Evolutionary conservation across 805 yeast genomes (phyloP).

Genomic region (Yarrowia deformans): DNA sequence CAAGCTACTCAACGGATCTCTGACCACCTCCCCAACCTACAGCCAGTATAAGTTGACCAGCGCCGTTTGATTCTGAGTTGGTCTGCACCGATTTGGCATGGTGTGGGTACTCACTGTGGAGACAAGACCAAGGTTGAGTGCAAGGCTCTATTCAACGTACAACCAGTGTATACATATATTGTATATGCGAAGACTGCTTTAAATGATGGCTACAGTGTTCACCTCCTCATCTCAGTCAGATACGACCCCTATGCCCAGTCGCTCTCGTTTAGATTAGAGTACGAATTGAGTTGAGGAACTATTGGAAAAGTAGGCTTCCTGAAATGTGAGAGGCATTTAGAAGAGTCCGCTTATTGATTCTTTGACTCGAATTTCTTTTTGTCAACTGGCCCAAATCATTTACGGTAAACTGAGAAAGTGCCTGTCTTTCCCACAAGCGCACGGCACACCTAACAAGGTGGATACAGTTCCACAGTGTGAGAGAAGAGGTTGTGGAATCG

Average conservation of each 20-base stretch:
- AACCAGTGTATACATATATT: too few species aligned
- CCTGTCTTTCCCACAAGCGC: not conserved
- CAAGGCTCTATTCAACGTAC: too few species aligned
- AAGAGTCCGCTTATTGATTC: not conserved
- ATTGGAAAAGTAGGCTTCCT: not conserved
- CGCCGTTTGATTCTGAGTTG: conserved; percentile 20
- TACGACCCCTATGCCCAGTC: too few species aligned
- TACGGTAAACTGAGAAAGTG: not conserved
- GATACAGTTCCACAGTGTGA: not conserved
- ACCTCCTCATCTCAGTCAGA: too few species aligned
- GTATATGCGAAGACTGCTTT: too few species aligned
- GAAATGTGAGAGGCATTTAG: not conserved
- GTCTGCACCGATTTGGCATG: not conserved
- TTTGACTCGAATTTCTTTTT: not conserved
- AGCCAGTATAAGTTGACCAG: conserved; percentile 1
- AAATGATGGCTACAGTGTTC: too few species aligned
- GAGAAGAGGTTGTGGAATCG: too few species aligned
- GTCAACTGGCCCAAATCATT: not conserved
- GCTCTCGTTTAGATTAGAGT: not conserved
- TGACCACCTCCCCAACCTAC: not conserved
- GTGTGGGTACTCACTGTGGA: not conserved
- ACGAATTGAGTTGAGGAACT: conserved; percentile 5
- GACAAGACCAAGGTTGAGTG: too few species aligned
- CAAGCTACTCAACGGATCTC: too few species aligned
- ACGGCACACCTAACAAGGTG: conserved; percentile 8